Percentiles rank a stretch among this genome's conserved stretches.
Conservation (phyloP, 2,329 filamentous ascomycete genomes). For the Didymella arachidicola region DNA sequence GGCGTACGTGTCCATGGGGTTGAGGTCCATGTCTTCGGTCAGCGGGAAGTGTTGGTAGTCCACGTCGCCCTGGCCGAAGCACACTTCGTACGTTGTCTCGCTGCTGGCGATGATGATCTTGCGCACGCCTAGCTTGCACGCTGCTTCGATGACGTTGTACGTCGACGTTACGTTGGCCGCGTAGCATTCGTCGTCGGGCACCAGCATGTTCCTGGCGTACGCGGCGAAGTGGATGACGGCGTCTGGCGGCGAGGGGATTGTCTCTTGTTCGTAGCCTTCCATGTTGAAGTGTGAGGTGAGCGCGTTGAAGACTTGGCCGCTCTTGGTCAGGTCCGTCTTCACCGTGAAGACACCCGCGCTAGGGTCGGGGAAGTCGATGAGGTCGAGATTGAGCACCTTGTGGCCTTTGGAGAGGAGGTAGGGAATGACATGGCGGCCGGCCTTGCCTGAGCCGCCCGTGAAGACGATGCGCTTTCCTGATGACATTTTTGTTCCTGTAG, state of each 20-base stretch:
- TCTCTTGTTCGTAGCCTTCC: slow-evolving; percentile 56
- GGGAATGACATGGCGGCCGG: slow-evolving; percentile 63
- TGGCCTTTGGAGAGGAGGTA: slow-evolving; percentile 61
- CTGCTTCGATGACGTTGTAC: slow-evolving; percentile 70
- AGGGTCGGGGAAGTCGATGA: slow-evolving; percentile 56
- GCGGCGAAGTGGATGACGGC: slow-evolving; percentile 70
- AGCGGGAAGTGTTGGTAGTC: slow-evolving; percentile 67
- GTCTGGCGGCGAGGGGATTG: slow-evolving; percentile 59
- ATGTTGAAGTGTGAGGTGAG: slow-evolving; percentile 64
- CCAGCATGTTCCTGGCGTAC: slow-evolving; percentile 66
- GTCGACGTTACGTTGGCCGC: slow-evolving; percentile 63
- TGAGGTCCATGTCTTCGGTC: slow-evolving; percentile 65
- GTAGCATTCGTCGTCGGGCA: slow-evolving; percentile 68
- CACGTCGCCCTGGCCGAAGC: slow-evolving; percentile 66
- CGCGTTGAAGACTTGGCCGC: slow-evolving; percentile 64
- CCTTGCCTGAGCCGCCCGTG: slow-evolving; percentile 60
- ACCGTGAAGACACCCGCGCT: slow-evolving; percentile 60
- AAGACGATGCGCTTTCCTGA: slow-evolving; percentile 53
- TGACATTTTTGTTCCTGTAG: slow-evolving; percentile 25
- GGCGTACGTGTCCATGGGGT: slow-evolving; percentile 69
- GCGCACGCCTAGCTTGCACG: slow-evolving; percentile 66
- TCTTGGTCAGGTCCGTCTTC: slow-evolving; percentile 63
- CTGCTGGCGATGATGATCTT: slow-evolving; percentile 69
- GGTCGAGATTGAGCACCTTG: slow-evolving; percentile 64
- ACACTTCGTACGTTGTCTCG: slow-evolving; percentile 69